Evolutionary conservation across 1,284 basidiomycete species (phyloP), one percentile per base, ranked within the genome.

Genomic region (Polyporus tsugae): DNA sequence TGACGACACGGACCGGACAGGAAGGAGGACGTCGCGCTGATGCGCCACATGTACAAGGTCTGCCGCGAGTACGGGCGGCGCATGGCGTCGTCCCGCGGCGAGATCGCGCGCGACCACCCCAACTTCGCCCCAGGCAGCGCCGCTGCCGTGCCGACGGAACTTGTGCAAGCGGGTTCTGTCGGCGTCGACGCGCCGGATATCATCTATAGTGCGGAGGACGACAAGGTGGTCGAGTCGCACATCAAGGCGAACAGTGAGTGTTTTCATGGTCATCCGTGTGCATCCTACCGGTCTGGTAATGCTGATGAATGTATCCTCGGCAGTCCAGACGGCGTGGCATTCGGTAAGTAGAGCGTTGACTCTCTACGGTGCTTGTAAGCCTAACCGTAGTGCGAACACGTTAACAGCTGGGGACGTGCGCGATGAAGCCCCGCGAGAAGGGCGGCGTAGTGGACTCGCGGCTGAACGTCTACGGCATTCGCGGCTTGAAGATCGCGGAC

Each of bases 381-480:
- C 19, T 33, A 17, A 38, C 36, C 42, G 35, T 58, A 2, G 42
- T 44, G 46, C 22, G 7, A 60, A 2, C 22, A 29, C 9, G 2
- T 13, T n/a, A 55, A 13, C 66, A 89, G 87, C 80, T 88, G 39
- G 89, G 88, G 19, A 92, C 90, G 0, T 91, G 90, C 70, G 85
- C 87, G 0, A 92, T 92, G 90, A 90, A 88, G 74, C 81, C 86
- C 0, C 82, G 85, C 33, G 82, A 84, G 17, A 67, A 82, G 62
- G 83, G 84, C 4, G 91, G 90, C 15, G 91, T 91, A 0, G 89
- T 92, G 7, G 88, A 92, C 71, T 69, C 84, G 4, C 81, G 79
- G 2, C 76, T 93, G 58, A 88, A 89, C 74, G 90, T 92, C 1
- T 90, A 92, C 72, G 90, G 90, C 6, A 82, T 88, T 0, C 71